Base-by-base conservation (phyloP, 345 rosid genomes). In the Camelina neglecta region DNA sequence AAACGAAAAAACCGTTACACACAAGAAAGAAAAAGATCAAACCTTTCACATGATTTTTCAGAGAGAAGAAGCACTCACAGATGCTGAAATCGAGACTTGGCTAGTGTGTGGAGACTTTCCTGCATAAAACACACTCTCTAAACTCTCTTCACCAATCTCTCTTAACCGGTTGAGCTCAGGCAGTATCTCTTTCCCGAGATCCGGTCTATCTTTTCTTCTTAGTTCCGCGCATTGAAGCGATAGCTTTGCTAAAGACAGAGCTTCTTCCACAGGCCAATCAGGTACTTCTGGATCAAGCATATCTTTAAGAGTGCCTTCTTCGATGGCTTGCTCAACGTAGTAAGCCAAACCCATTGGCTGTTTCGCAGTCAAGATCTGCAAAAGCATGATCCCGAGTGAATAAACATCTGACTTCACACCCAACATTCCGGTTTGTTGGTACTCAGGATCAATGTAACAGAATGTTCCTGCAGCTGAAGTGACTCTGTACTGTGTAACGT, bases 361-460 rank as follows among this genome's bases (percentile, higher is more conserved):
- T 74, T 80, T 92, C 4, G 88, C 95, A 0, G 98, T 92, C 60
- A 94, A 64, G 20, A 94, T 31, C 39, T 94, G 98, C 60, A 94
- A 85, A 75, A 94, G 90, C 82, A 94, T 73, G 58, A 94, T 81
- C 18, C 98, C 98, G 0, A 94, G 69, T 0, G 98, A 92, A 78
- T 94, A 94, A 0, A 94, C 83, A 47, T 94, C 98, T 1, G 98
- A 94, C 67, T 92, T 90, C 11, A 89, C 93, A 2, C 97, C 97
- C 6, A 94, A 85, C 92, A 92, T 86, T 72, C 98, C 98, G 0
- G 98, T 94, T 77, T 92, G 95, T 48, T 94, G 98, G 78, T 94
- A 94, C 77, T 94, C 98, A 0, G 98, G 98, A 53, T 94, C 98
- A 0, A 94, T 94, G 59, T 94, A 94, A 79, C 98, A 90, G 80